Base-by-base conservation (phyloP, 2,329 filamentous ascomycete species). In the Penicillium sp. region DNA sequence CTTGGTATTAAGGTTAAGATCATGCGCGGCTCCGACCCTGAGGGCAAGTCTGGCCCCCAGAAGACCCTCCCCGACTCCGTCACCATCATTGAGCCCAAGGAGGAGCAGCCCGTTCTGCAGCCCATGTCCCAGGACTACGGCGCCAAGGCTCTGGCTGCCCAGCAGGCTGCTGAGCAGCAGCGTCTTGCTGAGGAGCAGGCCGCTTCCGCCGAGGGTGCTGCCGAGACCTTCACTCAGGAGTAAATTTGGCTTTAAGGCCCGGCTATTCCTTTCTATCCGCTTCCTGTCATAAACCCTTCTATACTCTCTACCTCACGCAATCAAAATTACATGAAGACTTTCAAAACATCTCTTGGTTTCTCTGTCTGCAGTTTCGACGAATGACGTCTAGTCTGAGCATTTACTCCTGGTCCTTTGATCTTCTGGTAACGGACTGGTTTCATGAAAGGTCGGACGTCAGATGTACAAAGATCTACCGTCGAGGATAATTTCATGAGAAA, bases 1-100 rank as follows among this genome's bases (percentile, higher is more conserved):
- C 87, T 99, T 72, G 95, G 95, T 85, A 99, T 99, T 87, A 99
- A 99, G 89, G 95, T 99, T 84, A 99, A 99, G 93, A 99, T 99
- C 86, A 99, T 99, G 95, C 93, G 96, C 82, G 95, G 95, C 80
- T 95, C 92, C 75, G 95, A 99, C 86, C 95, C 95, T 81, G 93
- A 98, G 85, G 95, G 95, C 89, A 99, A 99, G 90, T 89, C 92
- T 77, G 93, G 95, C 73, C 93, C 94, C 76, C 92, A 93, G 84
- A 97, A 98, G 89, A 89, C 93, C 72, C 92, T 99, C 70, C 95
- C 95, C 74, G 95, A 99, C 82, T 92, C 93, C 80, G 95, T 99
- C 82, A 98, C 94, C 81, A 95, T 99, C 84, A 97, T 98, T 83
- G 95, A 99, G 87, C 96, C 95, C 84, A 99, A 99, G 92, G 95